A percentile compares a stretch with the other conserved stretches of the same genome.
These are phyloP conservation scores for Apiospora kogelbergensis DNA, from an alignment of 2,329 filamentous ascomycete species.

Conservation along the genomic window DNA sequence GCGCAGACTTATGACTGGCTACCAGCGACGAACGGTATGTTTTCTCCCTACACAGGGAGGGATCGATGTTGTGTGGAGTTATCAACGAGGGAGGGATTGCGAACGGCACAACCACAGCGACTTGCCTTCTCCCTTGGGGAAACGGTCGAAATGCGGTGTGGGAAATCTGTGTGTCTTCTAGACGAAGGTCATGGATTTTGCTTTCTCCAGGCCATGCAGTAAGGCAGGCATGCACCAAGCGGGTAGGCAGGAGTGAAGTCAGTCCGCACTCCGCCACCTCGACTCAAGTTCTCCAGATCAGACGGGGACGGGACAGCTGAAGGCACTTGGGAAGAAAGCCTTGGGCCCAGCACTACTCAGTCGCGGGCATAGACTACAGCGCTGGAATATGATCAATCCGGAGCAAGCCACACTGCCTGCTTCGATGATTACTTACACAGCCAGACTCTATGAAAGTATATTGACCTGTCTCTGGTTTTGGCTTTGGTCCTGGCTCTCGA, in stretches of 20 bases:
- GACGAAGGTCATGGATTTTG: not conserved
- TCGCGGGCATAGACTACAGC: not conserved
- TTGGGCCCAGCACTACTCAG: not conserved
- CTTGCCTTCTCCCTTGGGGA: not conserved
- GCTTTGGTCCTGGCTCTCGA: not conserved
- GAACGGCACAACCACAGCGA: not conserved
- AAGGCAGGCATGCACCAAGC: not conserved
- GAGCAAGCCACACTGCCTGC: not conserved
- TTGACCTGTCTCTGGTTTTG: not conserved
- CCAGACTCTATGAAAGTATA: not conserved
- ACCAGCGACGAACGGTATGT: not conserved
- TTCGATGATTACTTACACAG: not conserved
- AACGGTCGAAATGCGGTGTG: not conserved
- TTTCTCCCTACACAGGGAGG: not conserved
- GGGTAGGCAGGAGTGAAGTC: conserved; percentile 1
- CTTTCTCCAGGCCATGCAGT: not conserved
- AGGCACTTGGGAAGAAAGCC: not conserved
- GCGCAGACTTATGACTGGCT: not conserved
- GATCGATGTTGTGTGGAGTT: not conserved
- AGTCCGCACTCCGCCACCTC: conserved; percentile 3
- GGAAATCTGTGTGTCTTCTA: conserved; percentile 1
- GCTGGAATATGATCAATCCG: not conserved
- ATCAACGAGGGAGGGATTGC: not conserved
- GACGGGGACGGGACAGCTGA: not conserved
- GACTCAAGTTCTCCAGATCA: conserved; percentile 2